Conservation (phyloP, 2,329 filamentous ascomycete species). For the Penicillium sp. region DNA sequence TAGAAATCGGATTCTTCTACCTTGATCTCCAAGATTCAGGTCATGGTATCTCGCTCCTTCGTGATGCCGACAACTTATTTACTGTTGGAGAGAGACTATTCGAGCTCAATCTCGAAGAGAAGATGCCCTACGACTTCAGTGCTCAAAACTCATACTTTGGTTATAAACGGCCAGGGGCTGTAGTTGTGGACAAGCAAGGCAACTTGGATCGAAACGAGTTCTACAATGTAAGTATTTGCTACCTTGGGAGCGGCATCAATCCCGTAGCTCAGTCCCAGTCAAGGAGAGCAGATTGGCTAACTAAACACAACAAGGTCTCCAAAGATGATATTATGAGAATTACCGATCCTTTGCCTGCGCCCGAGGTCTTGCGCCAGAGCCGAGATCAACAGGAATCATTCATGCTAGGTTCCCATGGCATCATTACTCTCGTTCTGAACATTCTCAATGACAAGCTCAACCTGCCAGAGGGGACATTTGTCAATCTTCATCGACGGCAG, state of each 20-base stretch:
- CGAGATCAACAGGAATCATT: conserved; percentile 41
- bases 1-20: conserved; percentile 56
- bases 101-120: conserved; percentile 48
- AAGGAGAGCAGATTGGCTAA: not conserved
- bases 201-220: conserved; percentile 52
- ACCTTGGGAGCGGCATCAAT: not conserved
- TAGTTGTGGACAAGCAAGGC: conserved; percentile 46
- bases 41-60: conserved; percentile 40
- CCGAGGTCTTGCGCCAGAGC: conserved; percentile 38
- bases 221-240: conserved; percentile 46
- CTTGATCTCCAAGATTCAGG: conserved; percentile 44
- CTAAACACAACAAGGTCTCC: conserved; percentile 35
- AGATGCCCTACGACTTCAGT: conserved; percentile 53
- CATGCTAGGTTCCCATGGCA: conserved; percentile 43
- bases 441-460: conserved; percentile 45
- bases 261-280: not conserved
- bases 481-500: conserved; percentile 45
- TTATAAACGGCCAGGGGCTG: conserved; percentile 49
- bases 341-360: conserved; percentile 40
- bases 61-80: conserved; percentile 47
- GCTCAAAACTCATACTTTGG: conserved; percentile 51
- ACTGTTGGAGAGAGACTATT: conserved; percentile 46
- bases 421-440: conserved; percentile 45
- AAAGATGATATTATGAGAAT: conserved; percentile 51
- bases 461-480: conserved; percentile 41